These are phyloP conservation scores for Neurospora sp. DNA, from an alignment of 495 filamentous ascomycete species.

Conservation along the genomic window DNA sequence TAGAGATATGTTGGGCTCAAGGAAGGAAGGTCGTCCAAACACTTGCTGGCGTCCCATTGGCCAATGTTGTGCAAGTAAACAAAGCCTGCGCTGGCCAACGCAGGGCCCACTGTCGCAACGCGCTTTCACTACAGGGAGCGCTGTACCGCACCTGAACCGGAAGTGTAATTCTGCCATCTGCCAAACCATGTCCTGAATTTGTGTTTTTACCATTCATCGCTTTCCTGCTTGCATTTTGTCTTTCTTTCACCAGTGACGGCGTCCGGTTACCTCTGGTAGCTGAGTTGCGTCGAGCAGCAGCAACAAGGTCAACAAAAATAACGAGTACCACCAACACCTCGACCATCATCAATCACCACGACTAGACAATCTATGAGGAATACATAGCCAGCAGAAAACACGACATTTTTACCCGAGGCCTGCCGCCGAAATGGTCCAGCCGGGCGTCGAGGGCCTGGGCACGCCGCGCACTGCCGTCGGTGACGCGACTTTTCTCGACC, in stretches of 20 bases:
- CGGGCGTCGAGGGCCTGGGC: constrained; percentile 51
- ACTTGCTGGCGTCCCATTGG: constrained; percentile 9
- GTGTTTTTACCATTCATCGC: neutral
- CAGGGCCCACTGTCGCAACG: constrained; percentile 4
- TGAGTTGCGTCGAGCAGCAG: neutral
- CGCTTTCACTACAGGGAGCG: constrained; percentile 8
- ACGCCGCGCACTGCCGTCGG: constrained; percentile 70
- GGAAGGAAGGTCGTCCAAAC: neutral
- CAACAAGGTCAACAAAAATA: neutral
- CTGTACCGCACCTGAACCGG: neutral
- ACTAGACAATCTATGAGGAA: constrained; percentile 1
- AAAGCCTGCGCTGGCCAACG: constrained; percentile 9
- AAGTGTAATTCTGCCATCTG: neutral
- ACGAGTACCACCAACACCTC: neutral
- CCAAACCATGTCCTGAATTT: neutral
- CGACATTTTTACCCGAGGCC: neutral
- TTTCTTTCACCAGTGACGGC: neutral
- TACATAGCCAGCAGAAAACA: neutral
- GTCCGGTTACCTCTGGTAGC: neutral
- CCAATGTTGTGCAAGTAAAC: constrained; percentile 18
- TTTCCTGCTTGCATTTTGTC: neutral
- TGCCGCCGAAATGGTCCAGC: constrained; percentile 30
- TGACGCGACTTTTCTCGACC: constrained; percentile 68
- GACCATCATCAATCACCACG: neutral
- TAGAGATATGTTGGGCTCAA: neutral